Evolutionary conservation across 1,284 basidiomycete genomes (phyloP), one percentile per base, ranked within the genome.

Genomic region (Takashimella koratensis): DNA sequence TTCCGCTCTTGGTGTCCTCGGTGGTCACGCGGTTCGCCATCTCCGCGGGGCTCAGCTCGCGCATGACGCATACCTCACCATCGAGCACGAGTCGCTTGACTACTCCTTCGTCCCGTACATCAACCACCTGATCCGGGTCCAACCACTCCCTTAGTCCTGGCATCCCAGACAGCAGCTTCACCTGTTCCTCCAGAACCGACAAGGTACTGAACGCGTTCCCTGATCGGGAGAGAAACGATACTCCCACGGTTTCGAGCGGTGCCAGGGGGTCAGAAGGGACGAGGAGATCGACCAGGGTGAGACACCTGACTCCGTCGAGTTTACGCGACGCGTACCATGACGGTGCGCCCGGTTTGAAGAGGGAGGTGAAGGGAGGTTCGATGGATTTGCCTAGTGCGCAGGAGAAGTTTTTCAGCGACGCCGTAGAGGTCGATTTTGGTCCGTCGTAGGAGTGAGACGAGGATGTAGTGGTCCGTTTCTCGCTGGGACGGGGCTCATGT

Each of bases 41-140:
- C 24, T 49, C 50, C 1, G 22, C 43, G 3, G 6, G 1, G 0
- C 42, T 43, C 11, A 51, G 21, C 5, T 36, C 42, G 2, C 61
- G 52, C 63, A 75, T 64, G 8, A 68, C 64, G 49, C 73, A 75
- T 5, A 73, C 62, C 53, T 76, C 74, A 12, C 74, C 73, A 52
- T 76, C 74, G 8, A 76, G 55, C 2, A 76, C 68, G 6, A 76
- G 56, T 3, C 73, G 66, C 47, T 70, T 66, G n/a, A 65, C 48
- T 2, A 43, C 47, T 2, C 54, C 56, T 0, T 40, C 47, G 11
- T 43, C 22, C 3, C 27, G 4, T 11, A 25, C 25, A n/a, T 47
- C 51, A 5, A 60, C 36, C 8, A 43, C 16, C n/a, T 45, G 19
- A 52, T 66, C 64, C 2, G 47, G 40, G 10, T 54, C 53, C 16